Percentiles rank a stretch among this genome's conserved stretches.
These are phyloP conservation scores for Paramecium primaurelia DNA, from an alignment of 73 alveolate species.

Conservation along the genomic window DNA sequence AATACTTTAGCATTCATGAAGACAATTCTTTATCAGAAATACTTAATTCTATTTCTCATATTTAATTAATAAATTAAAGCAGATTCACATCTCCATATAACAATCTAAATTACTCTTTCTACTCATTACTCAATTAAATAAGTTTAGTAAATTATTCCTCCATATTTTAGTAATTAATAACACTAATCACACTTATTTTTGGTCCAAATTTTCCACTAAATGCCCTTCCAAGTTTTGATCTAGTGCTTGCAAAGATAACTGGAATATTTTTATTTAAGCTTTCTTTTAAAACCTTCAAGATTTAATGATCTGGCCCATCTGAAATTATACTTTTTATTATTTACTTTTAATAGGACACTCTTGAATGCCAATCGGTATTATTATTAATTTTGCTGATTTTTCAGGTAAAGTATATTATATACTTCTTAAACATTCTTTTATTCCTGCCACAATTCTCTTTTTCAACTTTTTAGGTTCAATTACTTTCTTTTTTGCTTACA, in stretches of 20 bases:
- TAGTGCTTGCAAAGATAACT: slow-evolving; percentile 22
- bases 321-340: not conserved
- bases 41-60: not conserved
- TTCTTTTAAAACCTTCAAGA: slow-evolving; percentile 36
- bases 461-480: slow-evolving; percentile 54
- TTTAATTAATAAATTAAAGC: not conserved
- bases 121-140: not conserved
- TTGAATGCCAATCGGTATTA: slow-evolving; percentile 7
- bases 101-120: not conserved
- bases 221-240: slow-evolving; percentile 59
- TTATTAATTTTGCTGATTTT: slow-evolving; percentile 40
- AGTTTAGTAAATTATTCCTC: slow-evolving; percentile 35
- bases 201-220: slow-evolving; percentile 63
- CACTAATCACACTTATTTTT: slow-evolving; percentile 55
- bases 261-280: not conserved
- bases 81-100: not conserved
- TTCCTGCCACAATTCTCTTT: slow-evolving; percentile 61
- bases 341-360: slow-evolving; percentile 41
- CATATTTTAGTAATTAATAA: slow-evolving; percentile 42
- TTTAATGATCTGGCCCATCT: slow-evolving; percentile 52
- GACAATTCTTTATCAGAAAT: not conserved
- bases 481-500: slow-evolving; percentile 53
- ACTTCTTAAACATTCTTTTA: slow-evolving; percentile 46
- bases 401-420: not conserved
- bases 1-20: not conserved